A percentile compares a stretch with the other conserved stretches of the same genome.
phyloP scores from a whole-genome alignment of 805 yeast species.

The Lachancea cidri region DNA sequence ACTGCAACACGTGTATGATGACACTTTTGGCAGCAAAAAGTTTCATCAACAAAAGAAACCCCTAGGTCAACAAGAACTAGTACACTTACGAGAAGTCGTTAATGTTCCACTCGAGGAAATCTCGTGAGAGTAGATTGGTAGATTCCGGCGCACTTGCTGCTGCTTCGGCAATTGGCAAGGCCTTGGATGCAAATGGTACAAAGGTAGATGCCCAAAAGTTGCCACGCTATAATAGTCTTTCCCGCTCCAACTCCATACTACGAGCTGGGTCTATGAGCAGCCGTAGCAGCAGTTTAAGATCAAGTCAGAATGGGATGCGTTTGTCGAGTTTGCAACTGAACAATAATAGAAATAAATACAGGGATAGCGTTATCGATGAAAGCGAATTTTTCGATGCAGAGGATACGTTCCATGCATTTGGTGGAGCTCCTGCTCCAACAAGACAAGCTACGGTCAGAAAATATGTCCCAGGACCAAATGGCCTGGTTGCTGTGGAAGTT shows the following conservation, averaged over 20 bases:
- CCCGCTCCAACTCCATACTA: slow-evolving; percentile 12
- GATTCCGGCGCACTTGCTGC: slow-evolving; percentile 58
- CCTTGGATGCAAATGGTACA: slow-evolving; percentile 32
- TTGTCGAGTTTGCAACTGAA: slow-evolving; percentile 6
- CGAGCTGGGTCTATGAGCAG: slow-evolving; percentile 4
- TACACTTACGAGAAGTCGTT: not conserved
- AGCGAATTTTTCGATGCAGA: slow-evolving; percentile 22
- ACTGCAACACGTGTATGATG: not conserved
- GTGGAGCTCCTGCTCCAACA: slow-evolving; percentile 25
- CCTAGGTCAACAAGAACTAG: not conserved
- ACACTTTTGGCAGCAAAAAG: not conserved
- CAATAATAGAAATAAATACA: not conserved
- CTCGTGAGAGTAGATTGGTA: slow-evolving; percentile 9
- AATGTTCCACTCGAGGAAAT: slow-evolving; percentile 13
- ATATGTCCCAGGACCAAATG: slow-evolving; percentile 70
- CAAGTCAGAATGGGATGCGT: slow-evolving; percentile 2
- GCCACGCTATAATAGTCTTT: slow-evolving; percentile 20
- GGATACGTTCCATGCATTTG: slow-evolving; percentile 32
- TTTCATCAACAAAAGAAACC: not conserved
- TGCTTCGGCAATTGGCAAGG: slow-evolving; percentile 51
- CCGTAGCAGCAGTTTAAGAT: slow-evolving; percentile 6
- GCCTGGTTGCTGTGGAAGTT: slow-evolving; percentile 64
- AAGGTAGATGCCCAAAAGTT: slow-evolving; percentile 21
- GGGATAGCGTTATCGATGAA: slow-evolving; percentile 6
- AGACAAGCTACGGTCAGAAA: slow-evolving; percentile 49